Conservation (phyloP, 371 early-diverging fungal species). For the Umbelopsis sp. region DNA sequence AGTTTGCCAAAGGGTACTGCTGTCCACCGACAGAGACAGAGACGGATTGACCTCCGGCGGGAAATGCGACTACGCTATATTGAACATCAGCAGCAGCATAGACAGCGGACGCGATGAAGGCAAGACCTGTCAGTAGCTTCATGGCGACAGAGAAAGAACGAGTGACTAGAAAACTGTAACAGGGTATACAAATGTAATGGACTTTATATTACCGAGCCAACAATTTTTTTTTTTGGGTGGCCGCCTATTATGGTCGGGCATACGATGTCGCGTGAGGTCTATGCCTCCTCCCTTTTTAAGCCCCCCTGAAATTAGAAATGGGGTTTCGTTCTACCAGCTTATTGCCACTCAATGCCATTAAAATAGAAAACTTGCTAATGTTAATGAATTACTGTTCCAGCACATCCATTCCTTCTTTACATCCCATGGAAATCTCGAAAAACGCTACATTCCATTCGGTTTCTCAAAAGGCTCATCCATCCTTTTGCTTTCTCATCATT, state of each 20-base stretch:
- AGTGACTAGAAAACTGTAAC: neutral
- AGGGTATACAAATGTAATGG: neutral
- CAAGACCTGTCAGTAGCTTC: slow-evolving; percentile 9
- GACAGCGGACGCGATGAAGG: neutral
- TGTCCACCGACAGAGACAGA: slow-evolving; percentile 42
- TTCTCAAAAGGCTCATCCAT: too few species aligned
- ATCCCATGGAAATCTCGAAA: too few species aligned
- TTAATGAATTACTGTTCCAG: too few species aligned
- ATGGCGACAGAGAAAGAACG: neutral
- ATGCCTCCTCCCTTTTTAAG: neutral
- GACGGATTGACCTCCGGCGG: slow-evolving; percentile 33
- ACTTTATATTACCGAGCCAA: too few species aligned
- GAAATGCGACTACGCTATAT: slow-evolving; percentile 49
- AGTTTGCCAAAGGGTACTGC: slow-evolving; percentile 28
- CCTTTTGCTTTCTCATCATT: too few species aligned
- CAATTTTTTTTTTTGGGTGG: neutral
- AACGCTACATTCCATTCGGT: too few species aligned
- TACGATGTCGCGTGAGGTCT: slow-evolving; percentile 13
- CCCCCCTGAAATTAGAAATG: neutral
- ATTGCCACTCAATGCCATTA: neutral
- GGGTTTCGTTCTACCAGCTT: neutral
- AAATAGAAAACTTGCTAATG: neutral
- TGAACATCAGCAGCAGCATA: slow-evolving; percentile 36
- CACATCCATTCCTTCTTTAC: too few species aligned
- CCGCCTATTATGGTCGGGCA: slow-evolving; percentile 5